These are phyloP conservation scores for Rhodotorula sp. DNA, from an alignment of 1,284 basidiomycete species.

Conservation along the genomic window DNA sequence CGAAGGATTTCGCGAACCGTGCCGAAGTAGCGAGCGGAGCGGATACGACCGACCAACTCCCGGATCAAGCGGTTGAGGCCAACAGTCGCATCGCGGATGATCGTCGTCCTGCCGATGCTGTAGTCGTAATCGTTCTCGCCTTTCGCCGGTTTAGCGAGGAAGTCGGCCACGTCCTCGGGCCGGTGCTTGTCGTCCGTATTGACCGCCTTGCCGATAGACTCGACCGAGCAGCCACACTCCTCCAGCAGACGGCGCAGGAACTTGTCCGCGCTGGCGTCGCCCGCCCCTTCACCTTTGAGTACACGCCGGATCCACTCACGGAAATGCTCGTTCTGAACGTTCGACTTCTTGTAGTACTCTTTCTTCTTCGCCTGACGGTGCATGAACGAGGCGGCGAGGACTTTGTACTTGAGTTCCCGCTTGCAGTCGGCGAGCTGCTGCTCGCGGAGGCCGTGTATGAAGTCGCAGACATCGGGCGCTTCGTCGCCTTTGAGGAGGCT, in stretches of 20 bases:
- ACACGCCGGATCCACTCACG: conserved; percentile 3
- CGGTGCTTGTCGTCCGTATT: conserved; percentile 5
- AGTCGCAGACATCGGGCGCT: conserved; percentile 72
- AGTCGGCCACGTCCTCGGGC: not conserved
- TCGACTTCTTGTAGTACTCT: conserved; percentile 2
- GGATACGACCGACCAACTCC: conserved; percentile 80
- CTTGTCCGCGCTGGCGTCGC: conserved; percentile 49
- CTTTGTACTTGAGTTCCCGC: conserved; percentile 64
- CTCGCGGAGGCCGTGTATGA: conserved; percentile 78
- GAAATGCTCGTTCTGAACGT: conserved; percentile 2
- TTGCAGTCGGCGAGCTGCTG: conserved; percentile 77
- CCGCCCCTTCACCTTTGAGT: conserved; percentile 4
- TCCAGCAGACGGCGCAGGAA: conserved; percentile 65
- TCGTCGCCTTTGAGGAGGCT: conserved; percentile 42
- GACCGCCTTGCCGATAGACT: conserved; percentile 2
- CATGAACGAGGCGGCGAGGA: conserved; percentile 63
- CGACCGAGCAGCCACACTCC: conserved; percentile 66
- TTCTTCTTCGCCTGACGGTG: conserved; percentile 44
- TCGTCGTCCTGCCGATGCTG: not conserved
- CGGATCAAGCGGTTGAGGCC: conserved; percentile 76
- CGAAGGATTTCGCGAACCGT: conserved; percentile 83
- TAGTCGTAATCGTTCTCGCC: not conserved
- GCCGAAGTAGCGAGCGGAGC: conserved; percentile 84
- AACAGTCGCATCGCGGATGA: conserved; percentile 24
- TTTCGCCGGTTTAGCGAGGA: not conserved